Base-by-base conservation (phyloP, 179 eudicot genomes). In the Carnegiea gigantea region DNA sequence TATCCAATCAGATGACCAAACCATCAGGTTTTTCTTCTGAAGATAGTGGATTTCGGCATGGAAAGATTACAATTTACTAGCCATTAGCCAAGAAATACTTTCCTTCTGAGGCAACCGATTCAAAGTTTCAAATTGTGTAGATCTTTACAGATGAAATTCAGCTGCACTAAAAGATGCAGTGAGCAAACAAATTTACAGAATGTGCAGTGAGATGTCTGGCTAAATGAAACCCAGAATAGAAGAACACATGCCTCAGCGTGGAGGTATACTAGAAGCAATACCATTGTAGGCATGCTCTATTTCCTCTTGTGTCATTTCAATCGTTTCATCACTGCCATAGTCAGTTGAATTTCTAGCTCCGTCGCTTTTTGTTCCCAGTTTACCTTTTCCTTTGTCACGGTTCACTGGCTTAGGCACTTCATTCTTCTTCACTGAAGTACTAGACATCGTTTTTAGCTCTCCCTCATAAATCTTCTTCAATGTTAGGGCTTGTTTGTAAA, bases 221-320 rank as follows among this genome's bases (percentile, higher is more conserved):
- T 13, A 70, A 36, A 30, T 8, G 36, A 59, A 77, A 23, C 51
- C 49, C 17, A 30, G 30, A 15, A 79, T n/a, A 79, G 38, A 28
- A 48, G 13, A 33, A 62, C 48, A 20, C 38, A 28, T 8, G 9
- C 20, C 54, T 49, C 49, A 82, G 3, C 54, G 53, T 20, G 38
- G 5, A 38, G 85, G 82, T 17, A 86, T 38, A 28, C 71, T 82
- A 30, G 89, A 87, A 62, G 88, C 86, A 57, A 95, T 67, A 71
- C 79, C 83, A 74, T 89, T 75, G 85, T 86, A 95, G 85, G 97
- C 99, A 81, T 83, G 89, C 23, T 92, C 86, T 28, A 95, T 89
- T 83, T 97, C 99, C 72, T 90, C 95, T 84, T 95, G 94, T 12
- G 97, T 93, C 98, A 97, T 97, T 90, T 90, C 97, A 49, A 93